Evolutionary conservation across 2,329 filamentous ascomycete genomes (phyloP), one percentile per base, ranked within the genome.

Genomic region (Aspergillus niger): DNA sequence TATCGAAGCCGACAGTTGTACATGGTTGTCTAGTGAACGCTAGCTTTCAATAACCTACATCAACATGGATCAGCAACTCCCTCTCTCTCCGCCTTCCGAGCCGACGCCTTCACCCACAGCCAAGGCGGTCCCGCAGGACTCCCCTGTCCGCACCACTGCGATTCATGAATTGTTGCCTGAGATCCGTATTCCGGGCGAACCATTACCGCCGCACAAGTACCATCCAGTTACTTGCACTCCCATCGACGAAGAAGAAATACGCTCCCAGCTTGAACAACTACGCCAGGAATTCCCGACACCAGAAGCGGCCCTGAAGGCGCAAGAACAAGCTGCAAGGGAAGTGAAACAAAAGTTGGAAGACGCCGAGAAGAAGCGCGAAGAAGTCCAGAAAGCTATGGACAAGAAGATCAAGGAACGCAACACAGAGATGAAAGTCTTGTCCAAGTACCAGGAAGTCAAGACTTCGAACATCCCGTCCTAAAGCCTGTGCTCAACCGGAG

Each of bases 381-480:
- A 76, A 50, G 67, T 79, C 0, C 76, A 78, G 58, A 76, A 70
- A 51, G 70, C 72, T 3, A 74, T 79, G 64, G 76, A 79, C 57
- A 77, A 78, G 65, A 79, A 79, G 63, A 70, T 71, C 11, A 77
- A 77, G 59, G 76, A 79, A 59, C 69, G 76, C 36, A 74, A 79
- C 55, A 77, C 71, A 4, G 77, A 79, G 63, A 70, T 78, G 67
- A 79, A 76, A 57, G 72, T 79, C 2, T 65, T 79, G 2, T 74
- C 74, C 50, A 79, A 79, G 56, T 78, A 74, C 48, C 77, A 77
- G 58, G 72, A 76, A 60, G 74, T 73, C 38, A 77, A 76, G 60
- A 68, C 67, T 7, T 70, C 71, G 5, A 69, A 71, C 24, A 66
- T 73, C 49, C 64, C 70, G 17, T 66, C 70, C 30, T 72, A 69